Base-by-base conservation (phyloP, 805 yeast species). In the Metschnikowia shivogae region DNA sequence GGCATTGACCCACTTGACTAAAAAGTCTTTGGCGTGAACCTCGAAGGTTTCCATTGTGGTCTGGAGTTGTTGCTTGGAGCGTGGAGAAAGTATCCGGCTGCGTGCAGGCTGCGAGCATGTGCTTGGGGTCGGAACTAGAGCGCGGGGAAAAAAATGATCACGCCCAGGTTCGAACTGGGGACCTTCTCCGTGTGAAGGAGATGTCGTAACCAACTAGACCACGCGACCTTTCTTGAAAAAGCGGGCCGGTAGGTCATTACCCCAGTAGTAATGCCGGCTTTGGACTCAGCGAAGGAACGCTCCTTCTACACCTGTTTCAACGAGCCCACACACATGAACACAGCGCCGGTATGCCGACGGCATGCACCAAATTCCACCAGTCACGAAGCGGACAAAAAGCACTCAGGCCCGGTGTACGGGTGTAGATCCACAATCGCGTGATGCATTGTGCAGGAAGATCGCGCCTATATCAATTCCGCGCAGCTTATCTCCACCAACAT, bases 1-100 rank as follows among this genome's bases (percentile, higher is more conserved):
- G 6, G 86, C 86, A 50, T 81, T 78, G 44, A 90, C 81, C 98
- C 98, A 93, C 56, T 92, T 88, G 58, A 90, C 86, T 50, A 89
- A 80, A 58, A 87, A 92, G 46, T 93, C 85, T 63, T 88, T 86
- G 40, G 95, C 82, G 56, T 90, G 95, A 20, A 93, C 81, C 64
- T 92, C 97, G 39, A 93, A 77, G 2, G 89, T 82, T 65, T 92
- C 98, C 97, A 89, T 87, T 33, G 19, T 19, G 32, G 17, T n/a
- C 11, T 11, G 11, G 12, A 11, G 27, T 22, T 27, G 11, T 27
- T 22, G 37, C 9, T 2, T 8, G 14, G 19, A 13, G 34, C 17
- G n/a, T 31, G 34, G 34, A 29, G 31, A 29, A 29, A n/a, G 31
- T 13, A 6, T 13, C 19, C 17, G 20, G 19, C 34, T 31, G 34